Percentiles rank a stretch among this genome's conserved stretches.
Evolutionary conservation across 257 asterid species (phyloP).

Genomic region (Solanum clarkiae): DNA sequence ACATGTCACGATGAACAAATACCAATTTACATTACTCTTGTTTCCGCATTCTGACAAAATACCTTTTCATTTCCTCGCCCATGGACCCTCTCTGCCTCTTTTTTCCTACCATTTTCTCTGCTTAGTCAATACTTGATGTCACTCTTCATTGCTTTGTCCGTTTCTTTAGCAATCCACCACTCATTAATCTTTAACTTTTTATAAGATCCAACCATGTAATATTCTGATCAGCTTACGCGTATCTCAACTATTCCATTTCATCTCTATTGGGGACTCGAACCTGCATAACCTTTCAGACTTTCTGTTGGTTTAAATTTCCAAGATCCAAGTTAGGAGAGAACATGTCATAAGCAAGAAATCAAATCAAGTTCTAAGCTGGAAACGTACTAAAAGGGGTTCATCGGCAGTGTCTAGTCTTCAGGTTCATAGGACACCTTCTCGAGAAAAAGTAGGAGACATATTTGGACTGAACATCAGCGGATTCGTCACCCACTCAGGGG

Average conservation of each 20-base stretch:
- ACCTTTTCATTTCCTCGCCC: not conserved
- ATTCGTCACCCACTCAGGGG: slow-evolving; percentile 79
- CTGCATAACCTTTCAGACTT: not conserved
- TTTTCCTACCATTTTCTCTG: not conserved
- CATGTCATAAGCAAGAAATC: not conserved
- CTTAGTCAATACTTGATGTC: not conserved
- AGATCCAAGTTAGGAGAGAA: not conserved
- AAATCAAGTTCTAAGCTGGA: not conserved
- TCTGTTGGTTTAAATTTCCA: not conserved
- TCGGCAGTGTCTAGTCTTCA: slow-evolving; percentile 17
- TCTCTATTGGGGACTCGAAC: not conserved
- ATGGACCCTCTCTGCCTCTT: not conserved
- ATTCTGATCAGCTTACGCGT: not conserved
- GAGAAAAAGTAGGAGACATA: slow-evolving; percentile 49
- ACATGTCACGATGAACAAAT: not conserved
- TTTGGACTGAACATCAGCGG: slow-evolving; percentile 47
- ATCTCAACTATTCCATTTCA: not conserved
- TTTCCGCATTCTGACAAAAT: not conserved
- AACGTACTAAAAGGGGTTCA: not conserved
- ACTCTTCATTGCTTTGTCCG: not conserved
- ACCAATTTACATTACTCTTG: not conserved
- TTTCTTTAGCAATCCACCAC: not conserved
- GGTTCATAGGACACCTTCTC: slow-evolving; percentile 39
- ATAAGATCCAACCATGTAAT: not conserved
- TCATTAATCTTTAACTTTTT: not conserved